Percentiles rank a stretch among this genome's conserved stretches.
Evolutionary conservation across 768 basidiomycete species (phyloP).

Genomic region (Kondoa subrosea): DNA sequence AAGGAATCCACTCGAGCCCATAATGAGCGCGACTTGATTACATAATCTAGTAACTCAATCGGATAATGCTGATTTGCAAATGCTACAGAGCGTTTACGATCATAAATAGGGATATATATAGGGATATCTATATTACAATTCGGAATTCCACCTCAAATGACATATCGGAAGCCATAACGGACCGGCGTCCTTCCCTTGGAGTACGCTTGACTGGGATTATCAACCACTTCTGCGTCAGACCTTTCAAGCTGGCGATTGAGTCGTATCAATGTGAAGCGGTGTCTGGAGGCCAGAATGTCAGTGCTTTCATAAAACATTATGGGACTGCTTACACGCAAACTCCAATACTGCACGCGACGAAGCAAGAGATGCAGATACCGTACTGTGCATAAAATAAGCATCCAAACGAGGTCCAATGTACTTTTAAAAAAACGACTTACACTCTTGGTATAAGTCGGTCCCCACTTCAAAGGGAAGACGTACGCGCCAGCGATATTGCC

Average conservation of each 20-base stretch:
- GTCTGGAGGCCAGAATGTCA: not conserved
- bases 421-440: too few species aligned
- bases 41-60: too few species aligned
- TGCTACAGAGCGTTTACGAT: not conserved
- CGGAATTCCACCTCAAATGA: not conserved
- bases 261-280: conserved; percentile 28
- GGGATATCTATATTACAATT: too few species aligned
- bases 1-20: too few species aligned
- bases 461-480: conserved; percentile 31
- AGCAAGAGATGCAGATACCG: conserved; percentile 51
- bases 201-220: not conserved
- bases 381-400: conserved; percentile 38
- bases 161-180: not conserved
- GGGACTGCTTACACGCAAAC: conserved; percentile 17
- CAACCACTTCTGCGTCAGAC: conserved; percentile 20
- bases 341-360: conserved; percentile 40
- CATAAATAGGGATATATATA: too few species aligned
- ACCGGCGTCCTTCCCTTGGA: not conserved
- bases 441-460: conserved; percentile 32
- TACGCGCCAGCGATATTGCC: conserved; percentile 74
- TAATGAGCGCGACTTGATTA: too few species aligned
- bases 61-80: not conserved
- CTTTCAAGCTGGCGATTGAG: conserved; percentile 33
- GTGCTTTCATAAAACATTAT: not conserved
- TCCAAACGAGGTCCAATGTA: not conserved